phyloP scores from a whole-genome alignment of 129 eudicot genomes.

The Tagetes patula region DNA sequence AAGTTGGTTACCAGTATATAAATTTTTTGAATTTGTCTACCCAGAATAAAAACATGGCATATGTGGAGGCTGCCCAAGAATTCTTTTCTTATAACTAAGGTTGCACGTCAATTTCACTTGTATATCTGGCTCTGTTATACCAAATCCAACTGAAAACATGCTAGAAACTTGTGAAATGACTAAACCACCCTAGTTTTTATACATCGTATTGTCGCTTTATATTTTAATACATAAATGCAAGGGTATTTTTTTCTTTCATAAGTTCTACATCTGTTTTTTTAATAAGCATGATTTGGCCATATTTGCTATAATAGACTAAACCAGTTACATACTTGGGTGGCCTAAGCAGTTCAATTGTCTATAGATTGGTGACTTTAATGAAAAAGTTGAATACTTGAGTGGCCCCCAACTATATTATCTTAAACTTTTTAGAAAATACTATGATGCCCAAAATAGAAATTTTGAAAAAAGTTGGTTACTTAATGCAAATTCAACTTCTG shows the following conservation, averaged over 20 bases:
- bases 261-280: background rate
- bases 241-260: background rate
- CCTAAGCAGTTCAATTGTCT: background rate
- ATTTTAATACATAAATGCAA: background rate
- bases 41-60: background rate
- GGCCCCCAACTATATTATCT: background rate
- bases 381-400: background rate
- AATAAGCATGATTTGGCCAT: background rate
- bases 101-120: background rate
- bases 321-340: background rate
- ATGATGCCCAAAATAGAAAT: background rate
- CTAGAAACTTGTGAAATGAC: background rate
- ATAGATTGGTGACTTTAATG: background rate
- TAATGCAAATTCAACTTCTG: background rate
- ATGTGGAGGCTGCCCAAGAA: background rate
- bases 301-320: background rate
- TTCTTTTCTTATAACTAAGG: background rate
- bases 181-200: background rate
- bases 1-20: background rate
- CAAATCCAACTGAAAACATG: background rate
- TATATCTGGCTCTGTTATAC: background rate
- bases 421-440: background rate
- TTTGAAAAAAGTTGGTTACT: background rate
- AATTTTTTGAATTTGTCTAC: background rate
- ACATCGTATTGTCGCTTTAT: background rate